phyloP scores from a whole-genome alignment of 1,284 basidiomycete species.

The Marasmius fiardii region DNA sequence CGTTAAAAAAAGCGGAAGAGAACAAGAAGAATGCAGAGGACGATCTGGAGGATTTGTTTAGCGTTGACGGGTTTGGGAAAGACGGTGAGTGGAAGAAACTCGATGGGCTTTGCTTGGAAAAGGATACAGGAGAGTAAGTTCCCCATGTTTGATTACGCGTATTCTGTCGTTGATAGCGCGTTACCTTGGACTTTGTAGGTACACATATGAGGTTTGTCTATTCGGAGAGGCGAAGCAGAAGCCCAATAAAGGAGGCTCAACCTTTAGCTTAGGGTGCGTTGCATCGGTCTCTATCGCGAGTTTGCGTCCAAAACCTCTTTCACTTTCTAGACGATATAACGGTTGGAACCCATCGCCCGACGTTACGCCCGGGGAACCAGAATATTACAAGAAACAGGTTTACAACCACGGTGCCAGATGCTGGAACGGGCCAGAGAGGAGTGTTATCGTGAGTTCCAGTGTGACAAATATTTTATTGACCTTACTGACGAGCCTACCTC shows the following conservation, averaged over 20 bases:
- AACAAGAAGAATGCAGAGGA: conserved; percentile 49
- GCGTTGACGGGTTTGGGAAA: conserved; percentile 67
- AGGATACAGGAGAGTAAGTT: conserved; percentile 85
- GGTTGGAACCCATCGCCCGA: conserved; percentile 68
- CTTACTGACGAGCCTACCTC: not conserved
- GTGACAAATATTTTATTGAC: not conserved
- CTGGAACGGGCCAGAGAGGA: conserved; percentile 96
- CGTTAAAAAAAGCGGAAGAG: conserved; percentile 40
- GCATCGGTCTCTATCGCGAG: not conserved
- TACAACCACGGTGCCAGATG: conserved; percentile 87
- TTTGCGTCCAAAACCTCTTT: not conserved
- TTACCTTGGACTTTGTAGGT: conserved; percentile 64
- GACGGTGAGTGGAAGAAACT: conserved; percentile 97
- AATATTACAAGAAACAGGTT: conserved; percentile 78
- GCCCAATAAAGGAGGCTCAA: conserved; percentile 77
- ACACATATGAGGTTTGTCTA: conserved; percentile 96
- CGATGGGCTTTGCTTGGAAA: conserved; percentile 78
- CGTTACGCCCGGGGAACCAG: conserved; percentile 55
- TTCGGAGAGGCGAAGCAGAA: conserved; percentile 89
- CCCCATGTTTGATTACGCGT: not conserved
- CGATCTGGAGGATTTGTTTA: conserved; percentile 62
- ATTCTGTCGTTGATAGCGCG: not conserved
- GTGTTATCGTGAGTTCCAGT: conserved; percentile 55
- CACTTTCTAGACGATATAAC: conserved; percentile 58
- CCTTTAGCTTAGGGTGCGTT: conserved; percentile 83